Evolutionary conservation across 2,329 filamentous ascomycete genomes (phyloP).

Genomic region (Hypoxylon sp.): DNA sequence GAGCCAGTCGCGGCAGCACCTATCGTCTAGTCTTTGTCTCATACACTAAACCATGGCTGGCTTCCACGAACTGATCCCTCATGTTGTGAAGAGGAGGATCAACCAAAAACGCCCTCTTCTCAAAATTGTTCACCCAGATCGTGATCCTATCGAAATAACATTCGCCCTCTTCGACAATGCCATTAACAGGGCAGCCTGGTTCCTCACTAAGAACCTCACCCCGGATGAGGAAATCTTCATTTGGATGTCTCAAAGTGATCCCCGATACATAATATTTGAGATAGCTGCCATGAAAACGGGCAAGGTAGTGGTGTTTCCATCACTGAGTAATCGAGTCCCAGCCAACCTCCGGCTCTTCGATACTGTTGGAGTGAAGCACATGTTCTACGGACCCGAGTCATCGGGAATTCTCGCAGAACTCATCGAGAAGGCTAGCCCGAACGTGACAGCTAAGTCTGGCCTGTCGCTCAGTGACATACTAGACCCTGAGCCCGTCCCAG

Average conservation of each 20-base stretch:
- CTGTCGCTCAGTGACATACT: slow-evolving; percentile 34
- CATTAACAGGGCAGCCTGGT: slow-evolving; percentile 50
- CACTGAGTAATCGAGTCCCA: slow-evolving; percentile 41
- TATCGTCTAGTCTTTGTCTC: slow-evolving; percentile 6
- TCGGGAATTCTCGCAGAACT: slow-evolving; percentile 35
- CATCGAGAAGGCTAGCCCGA: slow-evolving; percentile 31
- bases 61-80: slow-evolving; percentile 42
- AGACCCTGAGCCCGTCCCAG: slow-evolving; percentile 36
- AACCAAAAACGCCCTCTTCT: slow-evolving; percentile 36
- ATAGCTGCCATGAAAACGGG: slow-evolving; percentile 49
- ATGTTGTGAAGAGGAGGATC: slow-evolving; percentile 41
- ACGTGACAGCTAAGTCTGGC: slow-evolving; percentile 30
- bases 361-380: slow-evolving; percentile 31
- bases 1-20: slow-evolving; percentile 4
- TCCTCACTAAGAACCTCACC: slow-evolving; percentile 41
- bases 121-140: slow-evolving; percentile 41
- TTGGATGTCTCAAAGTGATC: slow-evolving; percentile 50
- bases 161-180: slow-evolving; percentile 44
- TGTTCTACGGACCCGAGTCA: slow-evolving; percentile 41
- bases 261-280: slow-evolving; percentile 48
- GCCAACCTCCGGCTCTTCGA: slow-evolving; percentile 35
- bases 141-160: slow-evolving; percentile 37
- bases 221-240: slow-evolving; percentile 42
- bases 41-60: slow-evolving; percentile 32
- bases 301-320: slow-evolving; percentile 43